phyloP scores from a whole-genome alignment of 306 rosid genomes.

The Crataegus laevigata region DNA sequence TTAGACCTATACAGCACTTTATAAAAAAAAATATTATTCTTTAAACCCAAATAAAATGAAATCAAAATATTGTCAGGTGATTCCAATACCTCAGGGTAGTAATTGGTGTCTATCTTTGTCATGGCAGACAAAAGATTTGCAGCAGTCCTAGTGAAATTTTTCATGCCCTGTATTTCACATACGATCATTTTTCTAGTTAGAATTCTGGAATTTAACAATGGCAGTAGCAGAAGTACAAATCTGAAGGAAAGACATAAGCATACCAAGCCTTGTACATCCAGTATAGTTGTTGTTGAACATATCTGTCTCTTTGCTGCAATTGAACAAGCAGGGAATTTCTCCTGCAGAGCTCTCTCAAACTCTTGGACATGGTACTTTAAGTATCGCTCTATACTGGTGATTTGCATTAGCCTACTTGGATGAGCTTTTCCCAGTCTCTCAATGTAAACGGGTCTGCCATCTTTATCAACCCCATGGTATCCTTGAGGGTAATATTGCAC shows the following conservation, averaged over 20 bases:
- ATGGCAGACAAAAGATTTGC: constrained; percentile 71
- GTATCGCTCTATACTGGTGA: constrained; percentile 83
- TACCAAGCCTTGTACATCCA: constrained; percentile 99
- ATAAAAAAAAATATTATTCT: not conserved
- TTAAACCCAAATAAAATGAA: not conserved
- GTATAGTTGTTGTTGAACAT: constrained; percentile 76
- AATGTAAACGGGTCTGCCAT: constrained; percentile 94
- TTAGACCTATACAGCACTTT: not conserved
- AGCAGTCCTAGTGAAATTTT: constrained; percentile 78
- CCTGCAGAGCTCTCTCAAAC: constrained; percentile 78
- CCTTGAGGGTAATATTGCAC: constrained; percentile 95
- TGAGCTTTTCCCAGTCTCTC: constrained; percentile 95
- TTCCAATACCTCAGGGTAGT: constrained; percentile 85
- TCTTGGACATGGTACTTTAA: constrained; percentile 91
- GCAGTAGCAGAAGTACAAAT: not conserved
- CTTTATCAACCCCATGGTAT: constrained; percentile 92
- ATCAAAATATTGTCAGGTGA: not conserved
- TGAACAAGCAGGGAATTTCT: constrained; percentile 93
- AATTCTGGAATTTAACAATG: not conserved
- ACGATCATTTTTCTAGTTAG: constrained; percentile 10
- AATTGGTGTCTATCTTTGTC: constrained; percentile 71
- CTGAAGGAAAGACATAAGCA: constrained; percentile 10
- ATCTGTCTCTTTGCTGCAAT: constrained; percentile 81
- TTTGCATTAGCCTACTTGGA: constrained; percentile 77
- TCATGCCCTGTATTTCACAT: constrained; percentile 67